Conservation (phyloP, 441 rosid species). For the Capsella rubella region DNA sequence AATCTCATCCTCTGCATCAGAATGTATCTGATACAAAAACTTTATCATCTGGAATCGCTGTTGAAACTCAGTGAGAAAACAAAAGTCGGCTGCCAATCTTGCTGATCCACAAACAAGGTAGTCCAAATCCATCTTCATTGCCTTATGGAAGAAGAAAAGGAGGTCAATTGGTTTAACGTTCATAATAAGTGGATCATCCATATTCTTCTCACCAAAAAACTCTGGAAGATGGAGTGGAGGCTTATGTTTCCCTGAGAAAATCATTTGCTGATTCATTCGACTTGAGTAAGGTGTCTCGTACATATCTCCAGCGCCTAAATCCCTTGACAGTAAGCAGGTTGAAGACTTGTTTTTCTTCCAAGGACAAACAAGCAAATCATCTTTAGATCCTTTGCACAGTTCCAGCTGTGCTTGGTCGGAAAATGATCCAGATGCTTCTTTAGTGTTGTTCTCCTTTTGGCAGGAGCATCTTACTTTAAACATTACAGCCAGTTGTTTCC, state of each 20-base stretch:
- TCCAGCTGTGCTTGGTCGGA: slow-evolving; percentile 35
- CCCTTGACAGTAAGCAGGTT: slow-evolving; percentile 39
- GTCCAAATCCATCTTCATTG: slow-evolving; percentile 77
- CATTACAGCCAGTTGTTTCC: slow-evolving; percentile 56
- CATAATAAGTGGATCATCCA: slow-evolving; percentile 40
- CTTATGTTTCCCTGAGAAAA: slow-evolving; percentile 50
- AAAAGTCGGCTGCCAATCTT: slow-evolving; percentile 58
- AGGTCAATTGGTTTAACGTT: slow-evolving; percentile 73
- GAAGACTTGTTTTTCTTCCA: slow-evolving; percentile 44
- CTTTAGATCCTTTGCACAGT: slow-evolving; percentile 17
- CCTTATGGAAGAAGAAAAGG: slow-evolving; percentile 87
- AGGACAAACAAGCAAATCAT: slow-evolving; percentile 34
- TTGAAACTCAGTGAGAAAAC: slow-evolving; percentile 64
- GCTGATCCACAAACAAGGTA: slow-evolving; percentile 69
- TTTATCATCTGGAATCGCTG: slow-evolving; percentile 63
- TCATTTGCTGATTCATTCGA: slow-evolving; percentile 55
- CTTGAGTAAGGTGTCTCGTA: slow-evolving; percentile 56
- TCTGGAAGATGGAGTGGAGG: slow-evolving; percentile 43
- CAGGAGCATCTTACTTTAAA: slow-evolving; percentile 56
- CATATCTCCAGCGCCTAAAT: slow-evolving; percentile 38
- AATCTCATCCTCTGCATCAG: slow-evolving; percentile 82
- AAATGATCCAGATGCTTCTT: slow-evolving; percentile 50
- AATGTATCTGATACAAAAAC: slow-evolving; percentile 67
- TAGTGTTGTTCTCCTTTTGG: slow-evolving; percentile 44
- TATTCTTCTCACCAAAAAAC: slow-evolving; percentile 49